Evolutionary conservation across 192 early-diverging fungal species (phyloP), one percentile per base, ranked within the genome.

Genomic region (Entomortierella beljakovae): DNA sequence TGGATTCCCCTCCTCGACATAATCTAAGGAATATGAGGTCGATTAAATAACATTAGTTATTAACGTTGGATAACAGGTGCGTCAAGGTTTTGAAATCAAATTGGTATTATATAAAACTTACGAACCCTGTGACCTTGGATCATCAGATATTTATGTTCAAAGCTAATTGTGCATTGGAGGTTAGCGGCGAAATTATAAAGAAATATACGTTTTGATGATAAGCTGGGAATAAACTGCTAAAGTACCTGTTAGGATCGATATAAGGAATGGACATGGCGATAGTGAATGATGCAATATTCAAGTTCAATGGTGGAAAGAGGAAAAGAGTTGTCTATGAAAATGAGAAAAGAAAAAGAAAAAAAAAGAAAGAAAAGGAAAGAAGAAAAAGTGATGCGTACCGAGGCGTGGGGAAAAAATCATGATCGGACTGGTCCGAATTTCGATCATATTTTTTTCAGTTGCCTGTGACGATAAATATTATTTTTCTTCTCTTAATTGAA

Each of bases 1-100:
- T 62, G 67, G 64, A 31, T 80, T 68, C 13, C 82, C 82, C 28
- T 80, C 76, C 43, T 83, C 82, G 34, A 83, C 82, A 66, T 80
- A 83, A 49, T 83, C 81, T 82, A 65, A 29, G 28, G 32, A 32
- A 34, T 25, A 25, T 26, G 6, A 25, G 8, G 26, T 2, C 15
- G 46, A 35, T 13, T 20, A 6, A 57, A 35, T 3, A 20, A 6
- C 33, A 23, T 35, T 25, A 23, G 40, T 60, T 2, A 43, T 34
- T 3, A 54, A 13, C 37, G 13, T 6, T 6, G 13, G 37, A 13
- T 38, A 13, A 38, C 13, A 8, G 37, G 37, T 38, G 6, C 13
- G 37, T 38, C 11, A 11, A 46, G 2, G 3, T 11, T 46, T 10
- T 20, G 43, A 11, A 40, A 40, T 40, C 37, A 40, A 40, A 40